A percentile compares a stretch with the other conserved stretches of the same genome.
Conservation (phyloP, 2,329 filamentous ascomycete genomes). For the Ceratocystis diversiconidia region DNA sequence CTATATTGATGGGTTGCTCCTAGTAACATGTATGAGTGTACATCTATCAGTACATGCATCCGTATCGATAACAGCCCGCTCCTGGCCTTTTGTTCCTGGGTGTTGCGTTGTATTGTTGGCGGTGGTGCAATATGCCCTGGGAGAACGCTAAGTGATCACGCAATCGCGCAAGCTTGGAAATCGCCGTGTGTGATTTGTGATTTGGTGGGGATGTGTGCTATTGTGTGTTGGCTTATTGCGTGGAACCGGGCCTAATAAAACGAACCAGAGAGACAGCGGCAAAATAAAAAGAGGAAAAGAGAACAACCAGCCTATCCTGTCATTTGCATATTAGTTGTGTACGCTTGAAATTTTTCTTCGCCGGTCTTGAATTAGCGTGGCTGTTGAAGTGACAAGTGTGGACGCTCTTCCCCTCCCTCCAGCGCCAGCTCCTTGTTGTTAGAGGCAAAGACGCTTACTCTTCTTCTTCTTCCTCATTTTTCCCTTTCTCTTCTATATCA, state of each 20-base stretch:
- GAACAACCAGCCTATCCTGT: not conserved
- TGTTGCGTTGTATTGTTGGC: constrained; percentile 12
- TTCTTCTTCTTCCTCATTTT: constrained; percentile 12
- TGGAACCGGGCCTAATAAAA: not conserved
- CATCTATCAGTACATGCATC: not conserved
- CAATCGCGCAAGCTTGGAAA: constrained; percentile 17
- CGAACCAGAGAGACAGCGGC: not conserved
- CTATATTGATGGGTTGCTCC: not conserved
- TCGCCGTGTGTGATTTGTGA: not conserved
- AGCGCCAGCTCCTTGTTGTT: not conserved
- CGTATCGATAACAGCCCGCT: not conserved
- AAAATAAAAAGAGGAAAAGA: not conserved
- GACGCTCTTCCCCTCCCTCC: not conserved
- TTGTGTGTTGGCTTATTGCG: not conserved
- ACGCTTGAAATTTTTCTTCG: not conserved
- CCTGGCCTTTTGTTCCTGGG: not conserved
- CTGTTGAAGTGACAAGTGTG: not conserved
- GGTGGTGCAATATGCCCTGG: constrained; percentile 18
- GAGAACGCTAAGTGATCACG: constrained; percentile 19
- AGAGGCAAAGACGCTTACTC: constrained; percentile 13
- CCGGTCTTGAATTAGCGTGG: constrained; percentile 3
- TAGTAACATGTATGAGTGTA: not conserved
- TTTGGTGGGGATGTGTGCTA: not conserved
- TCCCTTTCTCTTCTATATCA: constrained; percentile 4
- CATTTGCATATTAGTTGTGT: not conserved